Conservation (phyloP, 1,284 basidiomycete genomes). For the Trichosporon coremiiforme region DNA sequence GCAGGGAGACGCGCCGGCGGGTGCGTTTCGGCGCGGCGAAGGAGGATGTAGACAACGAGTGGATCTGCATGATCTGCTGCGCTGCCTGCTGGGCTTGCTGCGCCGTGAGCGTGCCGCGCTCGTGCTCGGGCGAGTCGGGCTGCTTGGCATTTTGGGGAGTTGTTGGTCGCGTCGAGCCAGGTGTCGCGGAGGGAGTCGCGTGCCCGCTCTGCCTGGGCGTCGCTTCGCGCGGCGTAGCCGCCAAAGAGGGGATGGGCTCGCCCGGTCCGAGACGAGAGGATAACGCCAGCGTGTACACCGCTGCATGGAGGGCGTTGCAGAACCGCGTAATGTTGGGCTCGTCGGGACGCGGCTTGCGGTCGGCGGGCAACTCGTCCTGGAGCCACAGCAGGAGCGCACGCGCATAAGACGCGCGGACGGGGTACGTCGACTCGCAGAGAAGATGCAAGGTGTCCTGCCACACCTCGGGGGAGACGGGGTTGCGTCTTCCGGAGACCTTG, state of each 20-base stretch:
- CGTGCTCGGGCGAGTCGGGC: neutral
- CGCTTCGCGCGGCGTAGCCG: slow-evolving; percentile 26
- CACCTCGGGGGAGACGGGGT: slow-evolving; percentile 73
- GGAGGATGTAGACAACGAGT: neutral
- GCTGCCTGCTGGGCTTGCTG: slow-evolving; percentile 13
- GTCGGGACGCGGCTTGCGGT: slow-evolving; percentile 33
- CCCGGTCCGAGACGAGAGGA: slow-evolving; percentile 62
- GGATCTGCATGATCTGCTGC: slow-evolving; percentile 13
- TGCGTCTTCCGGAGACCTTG: slow-evolving; percentile 59
- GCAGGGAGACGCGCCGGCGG: slow-evolving; percentile 53
- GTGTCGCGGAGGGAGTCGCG: neutral
- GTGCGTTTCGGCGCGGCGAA: slow-evolving; percentile 29
- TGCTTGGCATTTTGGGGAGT: neutral
- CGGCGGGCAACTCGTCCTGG: slow-evolving; percentile 67
- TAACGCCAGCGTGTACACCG: slow-evolving; percentile 76
- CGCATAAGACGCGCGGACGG: slow-evolving; percentile 74
- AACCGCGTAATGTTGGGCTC: slow-evolving; percentile 60
- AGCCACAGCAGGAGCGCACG: slow-evolving; percentile 73
- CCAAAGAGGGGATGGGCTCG: slow-evolving; percentile 28
- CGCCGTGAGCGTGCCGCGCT: neutral
- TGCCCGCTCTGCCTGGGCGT: neutral
- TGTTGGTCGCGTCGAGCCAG: neutral
- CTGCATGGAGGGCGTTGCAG: slow-evolving; percentile 74
- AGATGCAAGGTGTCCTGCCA: slow-evolving; percentile 87
- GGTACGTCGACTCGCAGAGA: slow-evolving; percentile 72